Conservation (phyloP, 139 green algal species). For the Pedinophyceae sp. region DNA sequence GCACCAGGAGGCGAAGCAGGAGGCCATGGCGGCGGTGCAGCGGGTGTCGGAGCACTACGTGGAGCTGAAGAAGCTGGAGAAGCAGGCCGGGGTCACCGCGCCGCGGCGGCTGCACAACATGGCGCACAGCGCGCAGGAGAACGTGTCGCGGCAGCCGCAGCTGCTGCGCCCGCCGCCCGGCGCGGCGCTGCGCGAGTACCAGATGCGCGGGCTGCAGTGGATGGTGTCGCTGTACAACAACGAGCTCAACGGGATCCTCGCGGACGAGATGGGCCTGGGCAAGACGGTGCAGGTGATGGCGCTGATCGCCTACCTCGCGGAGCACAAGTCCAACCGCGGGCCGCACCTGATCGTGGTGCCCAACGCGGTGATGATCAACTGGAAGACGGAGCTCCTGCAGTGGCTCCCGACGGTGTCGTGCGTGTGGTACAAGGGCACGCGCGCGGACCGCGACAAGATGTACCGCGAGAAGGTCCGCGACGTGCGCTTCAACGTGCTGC, state of each 20-base stretch:
- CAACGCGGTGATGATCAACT: slow-evolving; percentile 96
- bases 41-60: slow-evolving; percentile 23
- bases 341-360: slow-evolving; percentile 96
- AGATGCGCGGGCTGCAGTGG: slow-evolving; percentile 87
- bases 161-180: slow-evolving; percentile 39
- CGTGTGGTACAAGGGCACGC: slow-evolving; percentile 55
- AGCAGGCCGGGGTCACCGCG: slow-evolving; percentile 27
- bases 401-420: slow-evolving; percentile 68
- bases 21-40: slow-evolving; percentile 26
- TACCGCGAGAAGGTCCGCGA: not conserved
- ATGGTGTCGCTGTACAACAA: slow-evolving; percentile 95
- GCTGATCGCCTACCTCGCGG: slow-evolving; percentile 85
- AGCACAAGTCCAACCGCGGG: slow-evolving; percentile 84
- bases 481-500: slow-evolving; percentile 88
- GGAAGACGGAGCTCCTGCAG: slow-evolving; percentile 72
- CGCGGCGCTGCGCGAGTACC: slow-evolving; percentile 75
- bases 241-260: slow-evolving; percentile 90
- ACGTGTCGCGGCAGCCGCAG: slow-evolving; percentile 42
- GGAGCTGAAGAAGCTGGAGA: slow-evolving; percentile 16
- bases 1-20: slow-evolving; percentile 41
- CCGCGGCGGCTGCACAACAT: slow-evolving; percentile 34
- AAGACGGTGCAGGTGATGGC: slow-evolving; percentile 96
- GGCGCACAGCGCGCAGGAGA: slow-evolving; percentile 44
- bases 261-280: slow-evolving; percentile 71
- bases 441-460: slow-evolving; percentile 7